Conservation (phyloP, 345 rosid genomes). For the Odontarrhena argentea region DNA sequence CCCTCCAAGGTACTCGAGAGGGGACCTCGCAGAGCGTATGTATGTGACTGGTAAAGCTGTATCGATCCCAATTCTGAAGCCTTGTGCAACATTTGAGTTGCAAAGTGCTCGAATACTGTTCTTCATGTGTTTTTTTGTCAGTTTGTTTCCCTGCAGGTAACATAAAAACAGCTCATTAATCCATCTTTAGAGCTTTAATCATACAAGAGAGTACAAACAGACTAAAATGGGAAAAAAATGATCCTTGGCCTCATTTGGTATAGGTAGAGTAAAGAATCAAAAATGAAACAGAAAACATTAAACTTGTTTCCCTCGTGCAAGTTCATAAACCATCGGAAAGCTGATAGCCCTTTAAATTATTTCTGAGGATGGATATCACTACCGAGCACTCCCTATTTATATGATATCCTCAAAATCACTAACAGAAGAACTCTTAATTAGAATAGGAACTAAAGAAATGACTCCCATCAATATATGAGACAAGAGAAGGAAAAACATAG, state of each 20-base stretch:
- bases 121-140: constrained; percentile 55
- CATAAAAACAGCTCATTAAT: neutral
- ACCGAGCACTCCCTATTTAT: no score
- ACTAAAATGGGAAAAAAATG: no score
- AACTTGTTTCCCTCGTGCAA: no score
- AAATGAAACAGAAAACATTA: no score
- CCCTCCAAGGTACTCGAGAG: constrained; percentile 69
- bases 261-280: no score
- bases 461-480: neutral
- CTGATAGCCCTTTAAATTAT: no score
- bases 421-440: no score
- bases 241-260: no score
- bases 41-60: constrained; percentile 74
- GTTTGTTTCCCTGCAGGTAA: constrained; percentile 60
- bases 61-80: constrained; percentile 72
- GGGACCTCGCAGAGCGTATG: constrained; percentile 59
- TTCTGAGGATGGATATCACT: no score
- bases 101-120: constrained; percentile 74
- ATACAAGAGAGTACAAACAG: neutral
- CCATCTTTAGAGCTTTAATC: neutral
- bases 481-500: constrained; percentile 5
- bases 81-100: constrained; percentile 74
- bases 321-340: no score
- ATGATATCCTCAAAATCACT: no score
- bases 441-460: neutral